phyloP scores from a whole-genome alignment of 768 basidiomycete species.

The Leccinum barrowsii region DNA sequence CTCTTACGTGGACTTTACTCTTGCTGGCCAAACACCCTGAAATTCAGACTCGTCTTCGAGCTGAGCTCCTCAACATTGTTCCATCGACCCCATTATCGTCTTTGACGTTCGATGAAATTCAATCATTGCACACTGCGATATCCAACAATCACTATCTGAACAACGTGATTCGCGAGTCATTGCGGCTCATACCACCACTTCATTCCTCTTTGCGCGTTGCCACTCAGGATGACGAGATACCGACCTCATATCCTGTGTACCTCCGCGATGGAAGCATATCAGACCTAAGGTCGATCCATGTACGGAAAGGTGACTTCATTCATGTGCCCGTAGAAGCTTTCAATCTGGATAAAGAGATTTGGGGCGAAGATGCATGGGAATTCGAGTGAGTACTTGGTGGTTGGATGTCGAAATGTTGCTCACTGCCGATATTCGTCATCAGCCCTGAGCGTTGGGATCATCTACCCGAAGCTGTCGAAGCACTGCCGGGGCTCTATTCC shows the following conservation, averaged over 20 bases:
- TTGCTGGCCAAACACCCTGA: constrained; percentile 65
- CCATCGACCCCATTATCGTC: constrained; percentile 39
- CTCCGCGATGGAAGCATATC: constrained; percentile 44
- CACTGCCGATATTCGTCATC: background rate
- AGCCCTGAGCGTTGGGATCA: constrained; percentile 83
- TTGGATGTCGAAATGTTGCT: background rate
- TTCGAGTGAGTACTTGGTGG: constrained; percentile 55
- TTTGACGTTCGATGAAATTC: constrained; percentile 62
- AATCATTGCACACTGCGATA: constrained; percentile 53
- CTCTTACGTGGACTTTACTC: constrained; percentile 81
- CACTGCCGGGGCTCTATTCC: constrained; percentile 68
- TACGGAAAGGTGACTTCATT: constrained; percentile 69
- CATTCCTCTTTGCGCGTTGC: constrained; percentile 81
- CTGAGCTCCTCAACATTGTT: constrained; percentile 54
- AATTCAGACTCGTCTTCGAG: constrained; percentile 66
- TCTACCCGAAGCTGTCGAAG: constrained; percentile 63
- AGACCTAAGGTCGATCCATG: constrained; percentile 40
- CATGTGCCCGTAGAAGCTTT: constrained; percentile 79
- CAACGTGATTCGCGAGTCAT: constrained; percentile 69
- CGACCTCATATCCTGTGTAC: constrained; percentile 62
- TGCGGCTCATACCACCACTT: constrained; percentile 78
- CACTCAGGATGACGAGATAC: constrained; percentile 72
- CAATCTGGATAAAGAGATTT: constrained; percentile 72
- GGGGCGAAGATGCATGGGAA: constrained; percentile 80
- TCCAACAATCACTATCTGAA: constrained; percentile 67